These are phyloP conservation scores for Phaeosphaeria sp. DNA, from an alignment of 2,329 filamentous ascomycete genomes.

Conservation along the genomic window DNA sequence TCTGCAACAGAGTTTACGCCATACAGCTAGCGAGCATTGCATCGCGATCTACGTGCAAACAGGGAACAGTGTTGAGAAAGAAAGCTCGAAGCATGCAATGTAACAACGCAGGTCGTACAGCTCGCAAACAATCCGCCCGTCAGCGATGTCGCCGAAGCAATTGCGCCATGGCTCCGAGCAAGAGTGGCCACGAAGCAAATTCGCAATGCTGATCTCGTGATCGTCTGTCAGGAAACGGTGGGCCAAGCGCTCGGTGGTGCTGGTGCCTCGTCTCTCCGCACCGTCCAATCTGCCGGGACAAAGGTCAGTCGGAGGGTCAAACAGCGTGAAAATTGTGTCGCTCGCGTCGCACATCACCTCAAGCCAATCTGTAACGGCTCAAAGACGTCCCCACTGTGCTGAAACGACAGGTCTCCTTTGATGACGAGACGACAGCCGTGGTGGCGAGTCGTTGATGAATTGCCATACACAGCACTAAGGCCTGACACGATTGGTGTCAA, in stretches of 20 bases:
- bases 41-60: not conserved
- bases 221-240: slow-evolving; percentile 29
- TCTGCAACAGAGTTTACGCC: slow-evolving; percentile 16
- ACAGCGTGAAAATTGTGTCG: slow-evolving; percentile 9
- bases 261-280: slow-evolving; percentile 35
- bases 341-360: slow-evolving; percentile 13
- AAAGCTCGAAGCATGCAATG: not conserved
- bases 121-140: not conserved
- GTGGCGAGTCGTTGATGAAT: slow-evolving; percentile 15
- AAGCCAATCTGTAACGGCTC: slow-evolving; percentile 24
- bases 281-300: slow-evolving; percentile 35
- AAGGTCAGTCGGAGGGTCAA: slow-evolving; percentile 9
- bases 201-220: not conserved
- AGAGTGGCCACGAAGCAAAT: not conserved
- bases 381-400: slow-evolving; percentile 23
- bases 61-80: not conserved
- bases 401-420: slow-evolving; percentile 22
- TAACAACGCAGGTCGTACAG: not conserved
- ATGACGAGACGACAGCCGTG: slow-evolving; percentile 21
- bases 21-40: slow-evolving; percentile 3
- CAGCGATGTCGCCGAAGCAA: not conserved
- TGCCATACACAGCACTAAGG: slow-evolving; percentile 16
- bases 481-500: slow-evolving; percentile 17
- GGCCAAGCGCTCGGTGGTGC: slow-evolving; percentile 21
- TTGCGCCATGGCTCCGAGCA: not conserved